Evolutionary conservation across 768 basidiomycete species (phyloP), one percentile per base, ranked within the genome.

Genomic region (Calocera viscosa): DNA sequence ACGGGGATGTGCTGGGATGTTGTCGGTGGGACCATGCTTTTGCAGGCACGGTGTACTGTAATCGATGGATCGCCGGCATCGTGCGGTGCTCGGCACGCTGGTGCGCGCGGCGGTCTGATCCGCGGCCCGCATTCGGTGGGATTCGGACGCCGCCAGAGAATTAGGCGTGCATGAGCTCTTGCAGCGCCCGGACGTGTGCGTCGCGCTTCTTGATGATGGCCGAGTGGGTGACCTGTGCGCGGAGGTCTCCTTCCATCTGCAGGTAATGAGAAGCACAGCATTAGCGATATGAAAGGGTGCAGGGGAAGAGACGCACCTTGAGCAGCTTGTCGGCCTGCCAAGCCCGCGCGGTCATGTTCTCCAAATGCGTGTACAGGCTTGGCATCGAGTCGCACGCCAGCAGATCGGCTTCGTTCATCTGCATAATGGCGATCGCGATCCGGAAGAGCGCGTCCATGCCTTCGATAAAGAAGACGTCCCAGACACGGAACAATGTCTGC

Each of bases 391-490:
- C 86, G 74, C 91, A 92, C 0, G 82, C 82, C 26, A 95, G 77
- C 0, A 99, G 83, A 70, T 96, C 94, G 43, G 81, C 80, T 74
- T 95, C 91, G 75, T 90, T 91, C 67, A 80, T 82, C 67, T 88
- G 87, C 64, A 99, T 80, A 43, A 98, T 91, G 22, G 86, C 88
- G 43, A 98, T 80, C 0, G 94, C 92, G 53, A 94, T 76, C n/a
- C 94, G 86, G 77, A 94, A 94, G 19, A 95, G 81, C 3, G 93
- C 89, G 70, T 94, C 92, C 28, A 93, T 80, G 1, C 95, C 95
- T 72, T 96, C 93, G 1, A 94, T 86, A 67, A 97, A 84, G 76
- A 97, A 91, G 22, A 96, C 82, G 72, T 99, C 95, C 94, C 96
- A 98, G 5, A 97, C 87, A 64, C 95, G 81, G 77, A 97, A 94